Evolutionary conservation across 805 yeast genomes (phyloP).

Genomic region (Lipomyces yamadae): DNA sequence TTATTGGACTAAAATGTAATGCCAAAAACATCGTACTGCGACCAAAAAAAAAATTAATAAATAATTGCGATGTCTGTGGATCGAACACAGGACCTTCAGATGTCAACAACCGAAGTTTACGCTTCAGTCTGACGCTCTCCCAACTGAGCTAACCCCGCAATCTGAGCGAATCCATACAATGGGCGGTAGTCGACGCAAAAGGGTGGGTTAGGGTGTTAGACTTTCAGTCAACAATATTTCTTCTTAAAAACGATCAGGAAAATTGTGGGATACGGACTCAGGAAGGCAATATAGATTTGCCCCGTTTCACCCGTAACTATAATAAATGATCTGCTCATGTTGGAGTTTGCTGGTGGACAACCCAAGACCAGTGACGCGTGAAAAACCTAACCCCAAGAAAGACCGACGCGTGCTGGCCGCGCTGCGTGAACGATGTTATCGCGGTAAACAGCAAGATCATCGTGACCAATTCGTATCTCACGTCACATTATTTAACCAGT

Average conservation of each 20-base stretch:
- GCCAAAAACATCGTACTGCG: not conserved
- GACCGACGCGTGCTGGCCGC: no score
- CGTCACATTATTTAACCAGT: not conserved
- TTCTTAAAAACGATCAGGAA: no score
- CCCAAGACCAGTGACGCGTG: no score
- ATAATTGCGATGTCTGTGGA: constrained; percentile 59
- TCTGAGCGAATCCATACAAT: not conserved
- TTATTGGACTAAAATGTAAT: no score
- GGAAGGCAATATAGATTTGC: no score
- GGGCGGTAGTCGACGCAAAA: not conserved
- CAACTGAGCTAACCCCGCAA: constrained; percentile 19
- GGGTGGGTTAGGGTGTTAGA: not conserved
- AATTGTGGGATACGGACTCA: no score
- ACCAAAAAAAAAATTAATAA: not conserved
- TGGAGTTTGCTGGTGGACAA: no score
- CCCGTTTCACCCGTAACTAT: no score
- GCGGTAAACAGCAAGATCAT: not conserved
- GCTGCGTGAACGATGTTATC: no score
- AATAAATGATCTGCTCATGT: no score
- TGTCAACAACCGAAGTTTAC: constrained; percentile 37
- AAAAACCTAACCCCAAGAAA: no score
- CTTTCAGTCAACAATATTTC: no score
- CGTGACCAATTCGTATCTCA: not conserved
- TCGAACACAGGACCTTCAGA: constrained; percentile 91
- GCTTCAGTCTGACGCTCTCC: constrained; percentile 19